Evolutionary conservation across 305 asterid species (phyloP), one percentile per base, ranked within the genome.

Genomic region (Solanum hybrid): DNA sequence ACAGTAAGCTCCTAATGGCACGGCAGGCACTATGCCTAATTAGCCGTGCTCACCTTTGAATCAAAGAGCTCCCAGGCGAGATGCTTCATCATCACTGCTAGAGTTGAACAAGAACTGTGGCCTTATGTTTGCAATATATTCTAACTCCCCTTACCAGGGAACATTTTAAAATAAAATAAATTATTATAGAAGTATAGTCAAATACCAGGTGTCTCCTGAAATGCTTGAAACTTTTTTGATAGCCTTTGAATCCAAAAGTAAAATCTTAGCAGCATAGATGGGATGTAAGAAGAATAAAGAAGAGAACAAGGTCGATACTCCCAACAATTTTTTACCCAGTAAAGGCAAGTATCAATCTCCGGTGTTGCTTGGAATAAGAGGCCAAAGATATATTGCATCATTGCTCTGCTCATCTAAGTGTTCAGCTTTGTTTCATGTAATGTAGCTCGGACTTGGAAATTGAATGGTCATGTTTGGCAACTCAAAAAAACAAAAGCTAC

Each of bases 71-170:
- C 97, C 98, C 93, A 94, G 82, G 97, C 94, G 91, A 96, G 98
- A 97, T 83, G 98, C 96, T 93, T 95, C 99, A 96, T 96, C 98
- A 92, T 94, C 97, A 98, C 95, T 91, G 97, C 97, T 93, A 95
- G 98, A 94, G 95, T 94, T 94, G 96, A 95, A 94, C 92, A 93
- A 95, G 93, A 94, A 93, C 91, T 90, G 95, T 85, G 95, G 97
- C 95, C 93, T 93, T 95, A 97, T 97, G 94, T 93, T 95, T 91
- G 94, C 94, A 91, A 94, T 77, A 92, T 91, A 94, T 89, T 93
- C 97, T 96, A 96, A 92, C 94, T 93, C 99, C 98, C 99, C 99
- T 97, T 96, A 97, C 98, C 99, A 95, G 99, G 99, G 99, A 93
- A 39, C 87, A 91, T 92, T 93, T 90, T 93, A 91, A 90, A 84